These are phyloP conservation scores for Verticillium tricorpus DNA, from an alignment of 2,329 filamentous ascomycete species.

Conservation along the genomic window DNA sequence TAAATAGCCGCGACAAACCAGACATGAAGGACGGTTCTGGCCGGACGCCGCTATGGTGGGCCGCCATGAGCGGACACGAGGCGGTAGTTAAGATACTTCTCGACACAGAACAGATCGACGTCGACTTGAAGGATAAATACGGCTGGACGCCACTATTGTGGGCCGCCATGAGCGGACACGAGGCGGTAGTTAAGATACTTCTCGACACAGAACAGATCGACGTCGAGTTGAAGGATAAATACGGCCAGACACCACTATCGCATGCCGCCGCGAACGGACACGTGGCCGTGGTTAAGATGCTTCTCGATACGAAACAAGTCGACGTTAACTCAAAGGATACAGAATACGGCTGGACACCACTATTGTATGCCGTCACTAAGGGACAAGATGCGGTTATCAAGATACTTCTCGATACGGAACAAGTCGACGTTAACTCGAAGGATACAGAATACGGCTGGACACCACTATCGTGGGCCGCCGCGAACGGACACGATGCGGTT, in stretches of 20 bases:
- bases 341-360: neutral
- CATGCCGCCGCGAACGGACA: neutral
- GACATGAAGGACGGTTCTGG: constrained; percentile 9
- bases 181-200: neutral
- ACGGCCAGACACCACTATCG: neutral
- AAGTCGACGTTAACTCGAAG: neutral
- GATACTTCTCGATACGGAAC: neutral
- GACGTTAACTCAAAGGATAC: neutral
- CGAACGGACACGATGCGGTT: neutral
- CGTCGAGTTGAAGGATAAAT: neutral
- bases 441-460: neutral
- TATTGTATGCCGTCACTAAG: constrained; percentile 9
- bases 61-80: constrained; percentile 11
- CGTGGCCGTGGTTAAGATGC: neutral
- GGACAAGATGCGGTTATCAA: constrained; percentile 11
- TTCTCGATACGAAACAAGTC: constrained; percentile 1
- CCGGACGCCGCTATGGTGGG: constrained; percentile 13
- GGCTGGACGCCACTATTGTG: neutral
- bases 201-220: neutral
- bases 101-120: neutral
- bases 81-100: constrained; percentile 9
- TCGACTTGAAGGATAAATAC: neutral
- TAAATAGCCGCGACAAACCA: neutral
- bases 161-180: neutral
- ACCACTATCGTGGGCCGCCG: neutral